Evolutionary conservation across 225 moss, liverwort and hornwort species (phyloP), one percentile per base, ranked within the genome.

Genomic region (Pleurozium schreberi): DNA sequence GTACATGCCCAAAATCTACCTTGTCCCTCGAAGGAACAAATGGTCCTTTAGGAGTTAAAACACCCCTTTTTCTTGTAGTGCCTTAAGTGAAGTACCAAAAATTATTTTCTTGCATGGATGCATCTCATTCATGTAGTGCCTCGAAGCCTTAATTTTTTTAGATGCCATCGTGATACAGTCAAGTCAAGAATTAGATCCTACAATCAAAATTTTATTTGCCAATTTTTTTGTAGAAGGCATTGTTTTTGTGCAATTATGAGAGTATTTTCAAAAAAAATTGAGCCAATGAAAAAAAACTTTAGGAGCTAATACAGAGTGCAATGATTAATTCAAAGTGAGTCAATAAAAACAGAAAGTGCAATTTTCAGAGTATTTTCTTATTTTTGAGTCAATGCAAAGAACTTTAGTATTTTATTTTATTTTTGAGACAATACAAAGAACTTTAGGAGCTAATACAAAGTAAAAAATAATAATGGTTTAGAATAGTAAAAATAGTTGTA

Each of bases 391-490:
- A 28, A 64, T 33, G 25, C 18, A 3, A 43, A 5, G 6, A 43
- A 8, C 14, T 18, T 45, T 18, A 73, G 10, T n/a, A n/a, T n/a
- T n/a, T n/a, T n/a, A n/a, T n/a, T n/a, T 63, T 63, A 63, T 14
- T 63, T 31, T 73, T 10, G 6, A 28, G 3, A 8, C 6, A 28
- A 64, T 33, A 11, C 18, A 3, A 43, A 5, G 6, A 43, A 8
- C 14, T 18, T 45, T 18, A 73, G 10, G 30, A 4, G 11, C 0
- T 18, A 19, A 31, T 49, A 7, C 31, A 19, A 31, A 31, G 31
- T 47, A 1, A n/a, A n/a, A n/a, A n/a, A n/a, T n/a, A n/a, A n/a
- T 0, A 33, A 0, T 74, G 31, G 47, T 49, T 49, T 11, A 30
- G 45, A 19, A 33, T 4, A 0, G 4, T n/a, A 47, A 31, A 45